Conservation (phyloP, 176 grass and related monocot species). For the Carex scoparia region DNA sequence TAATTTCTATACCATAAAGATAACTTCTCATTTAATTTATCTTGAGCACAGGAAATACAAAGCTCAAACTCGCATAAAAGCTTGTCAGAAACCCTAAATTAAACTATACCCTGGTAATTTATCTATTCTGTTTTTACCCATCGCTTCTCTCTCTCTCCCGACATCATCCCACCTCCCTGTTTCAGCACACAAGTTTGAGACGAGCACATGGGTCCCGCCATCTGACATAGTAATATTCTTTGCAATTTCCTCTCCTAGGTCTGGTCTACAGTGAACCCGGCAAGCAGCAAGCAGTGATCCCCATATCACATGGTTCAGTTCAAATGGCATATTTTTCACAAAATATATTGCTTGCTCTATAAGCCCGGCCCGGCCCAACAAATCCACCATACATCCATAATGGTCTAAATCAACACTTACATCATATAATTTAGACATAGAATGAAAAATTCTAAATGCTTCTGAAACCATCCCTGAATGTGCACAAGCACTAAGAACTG, state of each 20-base stretch:
- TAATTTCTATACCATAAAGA: not conserved
- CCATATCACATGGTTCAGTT: slow-evolving; percentile 63
- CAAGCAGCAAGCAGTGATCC: slow-evolving; percentile 74
- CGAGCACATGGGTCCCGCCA: slow-evolving; percentile 48
- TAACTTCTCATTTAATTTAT: not conserved
- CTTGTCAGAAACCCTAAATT: slow-evolving; percentile 27
- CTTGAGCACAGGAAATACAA: not conserved
- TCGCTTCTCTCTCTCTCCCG: slow-evolving; percentile 40
- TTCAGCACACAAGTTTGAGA: slow-evolving; percentile 72
- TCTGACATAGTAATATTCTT: slow-evolving; percentile 40
- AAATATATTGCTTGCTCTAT: slow-evolving; percentile 63
- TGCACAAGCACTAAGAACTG: slow-evolving; percentile 58
- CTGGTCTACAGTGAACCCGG: slow-evolving; percentile 46
- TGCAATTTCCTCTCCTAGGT: slow-evolving; percentile 43
- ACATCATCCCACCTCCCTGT: slow-evolving; percentile 58
- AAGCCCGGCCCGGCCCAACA: slow-evolving; percentile 60
- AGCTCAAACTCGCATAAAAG: not conserved
- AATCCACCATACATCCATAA: slow-evolving; percentile 79
- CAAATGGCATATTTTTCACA: slow-evolving; percentile 57
- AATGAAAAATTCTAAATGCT: slow-evolving; percentile 55
- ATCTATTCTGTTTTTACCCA: slow-evolving; percentile 46
- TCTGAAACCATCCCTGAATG: slow-evolving; percentile 66
- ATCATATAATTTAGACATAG: slow-evolving; percentile 34
- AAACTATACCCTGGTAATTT: slow-evolving; percentile 62
- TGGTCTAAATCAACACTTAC: slow-evolving; percentile 54